phyloP scores from a whole-genome alignment of 306 rosid genomes.

The Vachellia collinsii region DNA sequence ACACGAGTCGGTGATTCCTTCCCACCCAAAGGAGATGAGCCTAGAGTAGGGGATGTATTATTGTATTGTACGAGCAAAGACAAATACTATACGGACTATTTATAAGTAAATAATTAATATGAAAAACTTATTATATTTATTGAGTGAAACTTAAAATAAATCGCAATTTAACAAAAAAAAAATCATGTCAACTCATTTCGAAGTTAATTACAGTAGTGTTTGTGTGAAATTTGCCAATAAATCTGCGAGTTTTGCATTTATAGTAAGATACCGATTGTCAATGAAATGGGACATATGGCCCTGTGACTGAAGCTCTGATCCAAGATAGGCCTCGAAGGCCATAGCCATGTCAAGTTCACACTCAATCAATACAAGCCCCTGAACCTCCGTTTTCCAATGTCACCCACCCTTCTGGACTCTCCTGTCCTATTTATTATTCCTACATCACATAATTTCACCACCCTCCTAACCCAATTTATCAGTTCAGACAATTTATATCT shows the following conservation, averaged over 20 bases:
- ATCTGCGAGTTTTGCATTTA: neutral
- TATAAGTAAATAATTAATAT: too few species aligned
- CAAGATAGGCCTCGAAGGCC: neutral
- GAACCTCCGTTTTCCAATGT: neutral
- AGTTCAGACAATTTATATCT: too few species aligned
- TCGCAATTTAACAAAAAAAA: too few species aligned
- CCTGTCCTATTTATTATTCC: neutral
- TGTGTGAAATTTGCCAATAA: neutral
- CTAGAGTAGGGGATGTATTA: neutral
- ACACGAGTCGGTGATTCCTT: constrained; percentile 11
- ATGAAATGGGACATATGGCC: neutral
- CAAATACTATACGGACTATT: too few species aligned
- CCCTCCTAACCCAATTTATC: too few species aligned
- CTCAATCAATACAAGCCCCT: neutral
- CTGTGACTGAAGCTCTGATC: neutral
- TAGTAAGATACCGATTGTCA: neutral
- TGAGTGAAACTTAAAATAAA: too few species aligned
- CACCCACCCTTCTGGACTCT: too few species aligned
- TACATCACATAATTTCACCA: neutral
- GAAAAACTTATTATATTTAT: too few species aligned
- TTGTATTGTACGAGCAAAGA: too few species aligned
- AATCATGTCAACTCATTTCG: neutral
- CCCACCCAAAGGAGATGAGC: neutral
- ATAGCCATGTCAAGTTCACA: neutral
- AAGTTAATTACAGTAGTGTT: too few species aligned